These are phyloP conservation scores for Ceratocystis smalleyi DNA, from an alignment of 2,329 filamentous ascomycete genomes.

Conservation along the genomic window DNA sequence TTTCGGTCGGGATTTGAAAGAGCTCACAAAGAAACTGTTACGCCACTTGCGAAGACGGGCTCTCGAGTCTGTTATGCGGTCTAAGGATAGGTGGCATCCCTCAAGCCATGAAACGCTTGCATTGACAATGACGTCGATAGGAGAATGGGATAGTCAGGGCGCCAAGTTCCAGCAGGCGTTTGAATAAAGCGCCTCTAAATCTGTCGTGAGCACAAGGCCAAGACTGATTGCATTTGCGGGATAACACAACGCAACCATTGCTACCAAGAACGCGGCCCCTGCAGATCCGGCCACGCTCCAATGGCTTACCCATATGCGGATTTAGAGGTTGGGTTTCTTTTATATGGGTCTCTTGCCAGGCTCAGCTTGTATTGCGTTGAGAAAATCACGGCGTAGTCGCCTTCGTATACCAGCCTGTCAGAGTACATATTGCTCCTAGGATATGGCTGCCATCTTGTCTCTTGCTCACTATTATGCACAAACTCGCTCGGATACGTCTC, in stretches of 20 bases:
- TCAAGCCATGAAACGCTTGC: background rate
- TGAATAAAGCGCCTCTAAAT: background rate
- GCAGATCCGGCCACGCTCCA: background rate
- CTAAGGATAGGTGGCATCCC: background rate
- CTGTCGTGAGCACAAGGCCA: background rate
- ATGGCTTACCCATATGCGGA: background rate
- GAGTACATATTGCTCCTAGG: background rate
- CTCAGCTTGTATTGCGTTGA: background rate
- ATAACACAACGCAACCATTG: background rate
- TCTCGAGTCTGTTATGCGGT: background rate
- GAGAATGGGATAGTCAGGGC: background rate
- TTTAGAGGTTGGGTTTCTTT: background rate
- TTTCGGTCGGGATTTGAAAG: background rate
- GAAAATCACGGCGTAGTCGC: background rate
- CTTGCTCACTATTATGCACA: background rate
- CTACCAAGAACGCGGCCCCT: background rate
- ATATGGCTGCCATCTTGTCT: background rate
- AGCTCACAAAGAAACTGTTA: background rate
- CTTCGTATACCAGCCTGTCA: background rate
- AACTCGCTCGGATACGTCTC: background rate
- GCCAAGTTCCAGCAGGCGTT: background rate
- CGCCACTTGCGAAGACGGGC: background rate
- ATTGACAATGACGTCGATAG: background rate
- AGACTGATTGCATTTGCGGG: background rate
- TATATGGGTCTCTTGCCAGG: background rate